Evolutionary conservation across 345 rosid genomes (phyloP).

Genomic region (Brassica carinata): DNA sequence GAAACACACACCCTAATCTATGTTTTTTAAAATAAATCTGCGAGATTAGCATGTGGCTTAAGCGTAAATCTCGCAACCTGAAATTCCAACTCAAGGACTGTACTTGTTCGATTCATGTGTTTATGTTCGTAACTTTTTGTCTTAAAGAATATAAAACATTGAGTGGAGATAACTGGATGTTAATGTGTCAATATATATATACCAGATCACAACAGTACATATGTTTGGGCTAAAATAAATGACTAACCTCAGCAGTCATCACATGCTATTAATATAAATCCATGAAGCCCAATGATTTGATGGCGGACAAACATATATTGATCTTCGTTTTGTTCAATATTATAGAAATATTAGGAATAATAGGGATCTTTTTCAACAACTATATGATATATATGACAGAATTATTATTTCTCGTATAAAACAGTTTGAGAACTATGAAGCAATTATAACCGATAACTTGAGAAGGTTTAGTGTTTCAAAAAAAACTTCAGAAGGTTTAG

Average conservation of each 20-base stretch:
- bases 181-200: background rate
- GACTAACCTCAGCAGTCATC: background rate
- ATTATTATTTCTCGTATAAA: background rate
- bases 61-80: slow-evolving; percentile 51
- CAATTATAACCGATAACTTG: background rate
- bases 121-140: slow-evolving; percentile 2
- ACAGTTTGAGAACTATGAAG: background rate
- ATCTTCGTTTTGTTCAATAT: background rate
- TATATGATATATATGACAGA: background rate
- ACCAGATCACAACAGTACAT: background rate
- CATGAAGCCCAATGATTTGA: slow-evolving; percentile 15
- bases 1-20: slow-evolving; percentile 29
- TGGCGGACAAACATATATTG: background rate
- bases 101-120: slow-evolving; percentile 29
- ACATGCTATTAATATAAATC: slow-evolving; percentile 18
- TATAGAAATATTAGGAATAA: background rate
- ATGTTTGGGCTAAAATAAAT: slow-evolving; percentile 14
- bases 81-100: slow-evolving; percentile 41
- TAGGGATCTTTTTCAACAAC: slow-evolving; percentile 10
- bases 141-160: slow-evolving; percentile 1
- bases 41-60: slow-evolving; percentile 47
- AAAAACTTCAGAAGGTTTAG: too few species aligned
- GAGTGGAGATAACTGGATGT: background rate
- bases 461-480: too few species aligned
- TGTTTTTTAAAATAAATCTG: background rate